Base-by-base conservation (phyloP, 148 eudicot genomes). In the Dysphania ambrosioides region DNA sequence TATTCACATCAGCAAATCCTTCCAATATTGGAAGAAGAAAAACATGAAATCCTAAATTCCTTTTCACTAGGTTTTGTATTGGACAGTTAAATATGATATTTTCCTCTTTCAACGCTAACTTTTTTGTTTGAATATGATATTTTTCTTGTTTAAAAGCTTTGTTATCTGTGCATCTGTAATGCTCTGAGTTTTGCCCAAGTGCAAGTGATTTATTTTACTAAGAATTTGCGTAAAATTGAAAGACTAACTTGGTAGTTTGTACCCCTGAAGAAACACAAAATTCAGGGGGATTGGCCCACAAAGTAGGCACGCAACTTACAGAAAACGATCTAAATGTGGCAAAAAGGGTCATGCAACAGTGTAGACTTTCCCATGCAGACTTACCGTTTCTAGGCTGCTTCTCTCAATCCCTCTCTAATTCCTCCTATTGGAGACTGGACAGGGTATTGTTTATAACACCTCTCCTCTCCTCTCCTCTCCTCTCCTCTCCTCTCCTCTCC, bases 361-460 rank as follows among this genome's bases (percentile, higher is more conserved):
- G 69, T 79, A 69, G 76, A 79, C 56, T 74, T 77, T 72, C 83
- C 89, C 89, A 86, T 88, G 92, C 92, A 87, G 84, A 86, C 83
- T 89, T 89, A 84, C 93, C 93, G 85, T 89, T 89, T 89, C 88
- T 51, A 81, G 88, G 75, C 77, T 32, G 21, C 68, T 21, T 19
- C 30, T 56, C 29, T 47, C n/a, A 32, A 41, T 26, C 34, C 29
- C 35, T 73, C 42, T 47, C 70, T 49, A n/a, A n/a, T n/a, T 60
- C 76, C 83, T 80, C 87, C 86, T 83, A 86, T 86, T 86, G 86
- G 83, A n/a, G n/a, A n/a, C n/a, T 77, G 79, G n/a, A n/a, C n/a
- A 79, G 47, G 70, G 47, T 58, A 55, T 23, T 67, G 72, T 77
- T 77, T 77, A 24, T 66, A 47, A 60, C n/a, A n/a, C n/a, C n/a